These are phyloP conservation scores for Colletotrichum trifolii DNA, from an alignment of 2,329 filamentous ascomycete genomes.

Conservation along the genomic window DNA sequence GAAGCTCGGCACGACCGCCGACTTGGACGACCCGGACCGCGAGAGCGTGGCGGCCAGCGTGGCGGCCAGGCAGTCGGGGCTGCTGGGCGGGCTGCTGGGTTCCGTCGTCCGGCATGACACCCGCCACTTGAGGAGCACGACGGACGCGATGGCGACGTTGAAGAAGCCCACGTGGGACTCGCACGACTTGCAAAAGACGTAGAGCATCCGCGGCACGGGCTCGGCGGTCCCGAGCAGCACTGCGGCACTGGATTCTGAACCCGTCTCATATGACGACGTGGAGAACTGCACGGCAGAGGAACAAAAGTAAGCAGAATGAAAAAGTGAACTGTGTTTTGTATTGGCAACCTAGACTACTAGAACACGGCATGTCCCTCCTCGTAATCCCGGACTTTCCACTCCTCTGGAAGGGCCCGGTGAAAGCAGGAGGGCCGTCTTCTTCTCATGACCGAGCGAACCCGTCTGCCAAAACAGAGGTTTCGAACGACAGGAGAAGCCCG, in stretches of 20 bases:
- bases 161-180: slow-evolving; percentile 58
- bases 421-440: slow-evolving; percentile 50
- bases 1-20: slow-evolving; percentile 58
- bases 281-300: slow-evolving; percentile 49
- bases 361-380: slow-evolving; percentile 57
- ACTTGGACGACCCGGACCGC: slow-evolving; percentile 68
- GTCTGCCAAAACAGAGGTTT: slow-evolving; percentile 40
- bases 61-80: slow-evolving; percentile 63
- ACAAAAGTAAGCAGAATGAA: not conserved
- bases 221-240: slow-evolving; percentile 40
- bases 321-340: slow-evolving; percentile 39
- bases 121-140: slow-evolving; percentile 69
- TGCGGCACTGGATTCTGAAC: slow-evolving; percentile 43
- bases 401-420: slow-evolving; percentile 61
- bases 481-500: slow-evolving; percentile 11
- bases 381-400: slow-evolving; percentile 61
- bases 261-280: slow-evolving; percentile 44
- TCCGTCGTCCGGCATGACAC: slow-evolving; percentile 52
- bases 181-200: slow-evolving; percentile 60
- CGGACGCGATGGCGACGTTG: slow-evolving; percentile 55
- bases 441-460: slow-evolving; percentile 52
- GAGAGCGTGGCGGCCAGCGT: slow-evolving; percentile 64
- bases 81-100: slow-evolving; percentile 47
- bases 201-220: slow-evolving; percentile 45
- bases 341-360: slow-evolving; percentile 13